Conservation (phyloP, 495 filamentous ascomycete genomes). For the Neurospora terricola region DNA sequence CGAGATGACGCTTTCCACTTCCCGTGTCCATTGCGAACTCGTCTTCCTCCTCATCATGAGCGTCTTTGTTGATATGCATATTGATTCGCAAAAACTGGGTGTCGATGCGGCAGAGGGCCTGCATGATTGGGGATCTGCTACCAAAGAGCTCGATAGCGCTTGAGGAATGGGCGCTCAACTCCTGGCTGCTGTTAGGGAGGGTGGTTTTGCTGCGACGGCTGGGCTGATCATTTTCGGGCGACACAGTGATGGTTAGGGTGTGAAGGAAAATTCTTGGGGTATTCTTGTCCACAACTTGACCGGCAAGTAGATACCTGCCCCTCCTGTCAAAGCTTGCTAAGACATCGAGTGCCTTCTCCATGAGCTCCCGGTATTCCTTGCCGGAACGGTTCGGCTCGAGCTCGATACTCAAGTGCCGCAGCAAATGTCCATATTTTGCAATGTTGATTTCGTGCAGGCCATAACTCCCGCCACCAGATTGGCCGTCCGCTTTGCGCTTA, state of each 20-base stretch:
- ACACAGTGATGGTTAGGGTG: constrained; percentile 23
- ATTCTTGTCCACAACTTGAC: neutral
- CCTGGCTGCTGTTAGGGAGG: neutral
- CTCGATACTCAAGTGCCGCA: constrained; percentile 28
- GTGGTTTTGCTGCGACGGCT: neutral
- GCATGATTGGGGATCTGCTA: neutral
- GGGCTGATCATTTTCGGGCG: neutral
- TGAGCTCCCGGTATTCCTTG: constrained; percentile 11
- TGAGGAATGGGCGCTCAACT: neutral
- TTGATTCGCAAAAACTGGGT: constrained; percentile 15
- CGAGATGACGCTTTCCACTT: constrained; percentile 9
- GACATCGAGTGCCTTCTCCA: constrained; percentile 12
- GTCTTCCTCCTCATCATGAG: neutral
- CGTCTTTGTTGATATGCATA: constrained; percentile 10
- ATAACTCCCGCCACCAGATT: neutral
- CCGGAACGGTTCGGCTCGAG: constrained; percentile 23
- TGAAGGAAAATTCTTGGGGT: constrained; percentile 14
- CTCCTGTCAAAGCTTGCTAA: neutral
- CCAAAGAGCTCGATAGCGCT: constrained; percentile 16
- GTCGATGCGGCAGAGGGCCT: constrained; percentile 13
- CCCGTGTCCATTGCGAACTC: neutral
- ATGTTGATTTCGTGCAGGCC: constrained; percentile 18
- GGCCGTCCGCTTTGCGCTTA: neutral
- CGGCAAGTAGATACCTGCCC: neutral
- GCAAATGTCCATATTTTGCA: constrained; percentile 23